Evolutionary conservation across 768 basidiomycete genomes (phyloP), one percentile per base, ranked within the genome.

Genomic region (Pleurotus djamor): DNA sequence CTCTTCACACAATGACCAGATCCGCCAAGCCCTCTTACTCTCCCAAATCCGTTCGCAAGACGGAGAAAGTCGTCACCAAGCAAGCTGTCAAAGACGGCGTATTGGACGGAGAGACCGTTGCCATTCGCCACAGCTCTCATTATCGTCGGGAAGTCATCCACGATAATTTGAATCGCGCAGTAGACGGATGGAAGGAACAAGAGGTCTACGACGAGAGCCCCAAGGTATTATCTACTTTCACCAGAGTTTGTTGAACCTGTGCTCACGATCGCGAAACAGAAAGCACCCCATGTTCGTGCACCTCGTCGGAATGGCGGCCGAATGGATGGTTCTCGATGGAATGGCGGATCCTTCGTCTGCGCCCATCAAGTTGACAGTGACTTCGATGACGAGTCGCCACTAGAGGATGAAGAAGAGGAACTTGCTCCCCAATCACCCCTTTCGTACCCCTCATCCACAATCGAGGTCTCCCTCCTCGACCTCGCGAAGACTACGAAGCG

Each of bases 281-380:
- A 33, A n/a, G 47, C 14, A n/a, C 5, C 43, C 13, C 60, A 59
- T 2, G 37, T 43, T 21, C 61, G 61, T 0, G 35, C 61, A 6
- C 12, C 52, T 5, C 65, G 68, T 33, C 63, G 64, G 2, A 69
- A 65, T 52, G 63, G 60, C 4, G 67, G 65, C n/a, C 60, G 67
- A 17, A 66, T 68, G 65, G 67, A 67, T 43, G 71, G 64, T 47
- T 57, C 59, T 10, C 61, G 52, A 33, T 72, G 67, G 69, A 67
- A 66, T 38, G 65, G 66, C 37, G 65, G 67, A 44, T 57, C 65
- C 10, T 64, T 71, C 47, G 51, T 69, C 45, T 68, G 66, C 52
- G 54, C 59, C 1, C 33, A 48, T 0, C 49, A 64, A 17, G 62
- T 72, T 8, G 71, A 70, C 32, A 70, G 69, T 16, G 67, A 65